A percentile compares a stretch with the other conserved stretches of the same genome.
Conservation (phyloP, 768 basidiomycete genomes). For the Termitomyces sp. region DNA sequence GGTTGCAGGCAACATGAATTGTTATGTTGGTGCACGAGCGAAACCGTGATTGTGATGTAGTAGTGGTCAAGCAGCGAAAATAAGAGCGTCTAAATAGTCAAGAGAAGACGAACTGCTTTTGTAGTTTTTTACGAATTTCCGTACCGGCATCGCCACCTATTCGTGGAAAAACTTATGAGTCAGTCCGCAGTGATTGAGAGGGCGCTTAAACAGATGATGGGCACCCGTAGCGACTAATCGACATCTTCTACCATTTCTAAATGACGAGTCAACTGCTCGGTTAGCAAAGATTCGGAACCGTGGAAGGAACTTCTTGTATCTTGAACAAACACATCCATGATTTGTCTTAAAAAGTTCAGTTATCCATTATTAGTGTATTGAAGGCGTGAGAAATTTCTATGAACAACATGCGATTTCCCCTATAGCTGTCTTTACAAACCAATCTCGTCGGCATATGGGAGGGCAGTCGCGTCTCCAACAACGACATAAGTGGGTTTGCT, state of each 20-base stretch:
- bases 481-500: constrained; percentile 84
- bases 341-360: constrained; percentile 6
- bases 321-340: neutral
- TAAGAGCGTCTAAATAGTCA: neutral
- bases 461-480: constrained; percentile 67
- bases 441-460: constrained; percentile 84
- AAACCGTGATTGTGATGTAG: neutral
- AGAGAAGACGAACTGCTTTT: neutral
- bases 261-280: no score
- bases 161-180: neutral
- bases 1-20: constrained; percentile 5
- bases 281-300: neutral
- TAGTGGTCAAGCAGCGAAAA: neutral
- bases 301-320: neutral
- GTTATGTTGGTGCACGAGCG: neutral
- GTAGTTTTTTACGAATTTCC: neutral
- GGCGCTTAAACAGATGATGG: no score
- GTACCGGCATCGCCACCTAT: neutral
- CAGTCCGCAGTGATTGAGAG: neutral
- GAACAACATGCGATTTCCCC: constrained; percentile 9
- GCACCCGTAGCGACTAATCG: neutral
- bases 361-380: constrained; percentile 11
- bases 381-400: constrained; percentile 14
- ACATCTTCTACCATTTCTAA: neutral
- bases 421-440: constrained; percentile 48